Conservation (phyloP, 129 eudicot species). For the Rutidosis leptorrhynchoides region DNA sequence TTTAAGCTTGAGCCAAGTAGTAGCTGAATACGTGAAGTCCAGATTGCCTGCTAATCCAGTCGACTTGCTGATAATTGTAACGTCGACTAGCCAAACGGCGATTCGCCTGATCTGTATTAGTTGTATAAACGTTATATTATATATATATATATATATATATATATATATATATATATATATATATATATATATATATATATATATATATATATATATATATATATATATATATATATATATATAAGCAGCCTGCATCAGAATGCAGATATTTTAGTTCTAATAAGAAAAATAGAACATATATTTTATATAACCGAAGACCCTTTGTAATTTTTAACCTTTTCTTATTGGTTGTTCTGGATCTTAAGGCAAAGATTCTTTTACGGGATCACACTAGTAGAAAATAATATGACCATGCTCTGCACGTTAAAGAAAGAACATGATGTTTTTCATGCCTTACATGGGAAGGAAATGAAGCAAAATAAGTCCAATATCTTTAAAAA, state of each 20-base stretch:
- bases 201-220: too few species aligned
- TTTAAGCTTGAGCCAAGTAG: neutral
- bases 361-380: neutral
- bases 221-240: too few species aligned
- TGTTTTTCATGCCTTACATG: neutral
- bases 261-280: neutral
- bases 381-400: neutral
- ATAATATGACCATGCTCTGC: neutral
- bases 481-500: neutral
- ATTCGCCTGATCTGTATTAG: neutral
- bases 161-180: too few species aligned
- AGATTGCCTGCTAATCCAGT: neutral
- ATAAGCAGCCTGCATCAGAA: neutral
- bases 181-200: too few species aligned
- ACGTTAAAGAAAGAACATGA: neutral
- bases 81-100: neutral
- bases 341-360: neutral
- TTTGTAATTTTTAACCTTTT: neutral
- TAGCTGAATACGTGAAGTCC: neutral
- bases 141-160: too few species aligned
- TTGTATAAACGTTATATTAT: slow-evolving; percentile 4
- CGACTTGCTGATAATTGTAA: neutral
- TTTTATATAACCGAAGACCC: neutral
- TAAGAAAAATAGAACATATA: neutral
- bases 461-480: neutral